These are phyloP conservation scores for Lasiodiplodia citricola DNA, from an alignment of 2,329 filamentous ascomycete genomes.

Conservation along the genomic window DNA sequence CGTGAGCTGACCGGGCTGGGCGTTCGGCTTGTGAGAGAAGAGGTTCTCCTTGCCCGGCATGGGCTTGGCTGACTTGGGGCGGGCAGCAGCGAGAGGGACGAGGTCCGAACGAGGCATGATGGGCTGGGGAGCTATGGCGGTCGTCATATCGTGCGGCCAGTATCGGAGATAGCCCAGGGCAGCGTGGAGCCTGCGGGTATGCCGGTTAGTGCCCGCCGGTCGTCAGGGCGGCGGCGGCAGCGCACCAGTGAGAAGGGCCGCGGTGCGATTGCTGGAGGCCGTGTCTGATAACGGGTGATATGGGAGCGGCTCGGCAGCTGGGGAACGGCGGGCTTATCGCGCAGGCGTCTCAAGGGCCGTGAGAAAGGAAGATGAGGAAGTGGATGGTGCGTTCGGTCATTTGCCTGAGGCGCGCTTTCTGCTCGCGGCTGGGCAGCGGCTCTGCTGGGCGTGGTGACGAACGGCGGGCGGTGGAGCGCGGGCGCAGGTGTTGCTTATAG, in stretches of 20 bases:
- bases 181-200: conserved; percentile 24
- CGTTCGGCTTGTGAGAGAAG: conserved; percentile 42
- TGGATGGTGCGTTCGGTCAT: conserved; percentile 50
- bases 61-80: conserved; percentile 46
- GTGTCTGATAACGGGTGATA: conserved; percentile 18
- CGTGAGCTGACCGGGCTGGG: conserved; percentile 40
- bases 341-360: conserved; percentile 27
- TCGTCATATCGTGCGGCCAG: conserved; percentile 47
- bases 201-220: conserved; percentile 21
- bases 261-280: conserved; percentile 7
- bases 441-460: conserved; percentile 10
- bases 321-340: conserved; percentile 24
- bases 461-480: background rate
- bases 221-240: conserved; percentile 11
- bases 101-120: conserved; percentile 52
- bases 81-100: conserved; percentile 53
- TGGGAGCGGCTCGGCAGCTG: conserved; percentile 11
- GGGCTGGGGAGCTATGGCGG: conserved; percentile 55
- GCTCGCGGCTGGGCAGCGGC: conserved; percentile 15
- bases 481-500: conserved; percentile 20
- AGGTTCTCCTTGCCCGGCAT: conserved; percentile 51
- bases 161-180: conserved; percentile 25
- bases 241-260: conserved; percentile 26
- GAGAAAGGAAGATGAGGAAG: conserved; percentile 48
- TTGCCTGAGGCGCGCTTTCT: conserved; percentile 28